Base-by-base conservation (phyloP, 192 early-diverging fungal species). In the Funneliformis geosporum region DNA sequence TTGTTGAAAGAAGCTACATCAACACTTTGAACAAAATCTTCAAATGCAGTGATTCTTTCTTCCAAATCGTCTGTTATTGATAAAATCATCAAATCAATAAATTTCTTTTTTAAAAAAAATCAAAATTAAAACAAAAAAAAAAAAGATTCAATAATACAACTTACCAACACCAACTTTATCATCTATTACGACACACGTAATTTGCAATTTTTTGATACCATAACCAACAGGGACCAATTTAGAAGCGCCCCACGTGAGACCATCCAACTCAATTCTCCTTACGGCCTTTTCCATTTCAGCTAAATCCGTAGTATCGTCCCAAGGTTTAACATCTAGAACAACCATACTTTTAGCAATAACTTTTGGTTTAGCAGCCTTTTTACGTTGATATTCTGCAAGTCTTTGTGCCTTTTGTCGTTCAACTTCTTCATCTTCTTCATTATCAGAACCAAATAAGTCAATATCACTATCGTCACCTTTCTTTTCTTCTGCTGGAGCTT, bases 281-380 rank as follows among this genome's bases (percentile, higher is more conserved):
- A 98, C 94, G 75, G 79, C 78, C 33, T 82, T 84, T 82, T 94
- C 92, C 50, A 98, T 85, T 44, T 85, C 94, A 50, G 81, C 89
- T 90, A 98, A 93, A 78, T 93, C 88, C 73, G 96, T 98, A 80
- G 97, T 96, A 87, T 97, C 95, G 86, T 97, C 97, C 97, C 97
- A 98, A 73, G 96, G 96, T 94, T 98, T 97, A 84, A 98, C 92
- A 80, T 97, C 97, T 46, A 96, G 90, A 83, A 92, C 90, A 83
- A 97, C 86, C 87, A 93, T 90, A 81, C 96, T 96, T 91, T 97
- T 98, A 87, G 95, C 96, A 81, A 90, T 89, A 73, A 90, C 86
- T 85, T 92, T 92, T 75, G 95, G 95, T 89, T 90, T 92, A 87
- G 90, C 91, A 77, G 93, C 92, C 93, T 98, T 97, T 90, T 94